Evolutionary conservation across 2,329 filamentous ascomycete genomes (phyloP).

Genomic region (Botryosphaeria agaves): DNA sequence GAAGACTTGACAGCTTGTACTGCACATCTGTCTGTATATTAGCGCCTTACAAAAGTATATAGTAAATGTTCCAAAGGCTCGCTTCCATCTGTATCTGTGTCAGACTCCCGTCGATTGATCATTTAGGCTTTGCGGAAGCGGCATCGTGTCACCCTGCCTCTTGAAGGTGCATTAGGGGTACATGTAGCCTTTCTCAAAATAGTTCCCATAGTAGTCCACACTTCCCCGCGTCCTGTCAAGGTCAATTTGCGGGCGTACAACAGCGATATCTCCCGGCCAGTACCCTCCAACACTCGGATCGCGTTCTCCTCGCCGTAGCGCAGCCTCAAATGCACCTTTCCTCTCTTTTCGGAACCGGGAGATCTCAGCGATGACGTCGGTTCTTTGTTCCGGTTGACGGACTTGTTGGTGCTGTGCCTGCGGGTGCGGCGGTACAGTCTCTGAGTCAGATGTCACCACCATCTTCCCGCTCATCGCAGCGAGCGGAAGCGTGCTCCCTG

Average conservation of each 20-base stretch:
- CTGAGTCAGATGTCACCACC: slow-evolving; percentile 16
- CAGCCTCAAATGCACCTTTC: slow-evolving; percentile 30
- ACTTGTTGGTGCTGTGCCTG: too few relatives aligned
- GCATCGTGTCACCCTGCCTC: too few relatives aligned
- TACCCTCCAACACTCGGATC: slow-evolving; percentile 33
- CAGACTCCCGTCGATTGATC: too few relatives aligned
- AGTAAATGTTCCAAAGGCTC: too few relatives aligned
- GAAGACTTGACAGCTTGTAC: too few relatives aligned
- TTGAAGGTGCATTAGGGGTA: too few relatives aligned
- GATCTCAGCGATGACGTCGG: slow-evolving; percentile 37
- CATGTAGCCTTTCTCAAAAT: slow-evolving; percentile 33
- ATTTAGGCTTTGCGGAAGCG: too few relatives aligned
- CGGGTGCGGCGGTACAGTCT: slow-evolving; percentile 4
- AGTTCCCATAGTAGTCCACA: slow-evolving; percentile 37
- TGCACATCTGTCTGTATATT: too few relatives aligned
- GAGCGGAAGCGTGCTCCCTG: slow-evolving; percentile 25
- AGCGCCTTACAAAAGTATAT: too few relatives aligned
- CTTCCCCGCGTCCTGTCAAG: slow-evolving; percentile 24
- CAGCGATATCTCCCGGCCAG: slow-evolving; percentile 41
- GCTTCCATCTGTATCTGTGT: too few relatives aligned
- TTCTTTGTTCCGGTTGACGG: slow-evolving; percentile 6
- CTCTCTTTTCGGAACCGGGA: slow-evolving; percentile 35
- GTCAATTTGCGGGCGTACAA: slow-evolving; percentile 29
- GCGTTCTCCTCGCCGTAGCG: slow-evolving; percentile 11
- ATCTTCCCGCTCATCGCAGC: slow-evolving; percentile 25